Conservation (phyloP, 1,284 basidiomycete genomes). For the Pseudozyma tsukubaensis region DNA sequence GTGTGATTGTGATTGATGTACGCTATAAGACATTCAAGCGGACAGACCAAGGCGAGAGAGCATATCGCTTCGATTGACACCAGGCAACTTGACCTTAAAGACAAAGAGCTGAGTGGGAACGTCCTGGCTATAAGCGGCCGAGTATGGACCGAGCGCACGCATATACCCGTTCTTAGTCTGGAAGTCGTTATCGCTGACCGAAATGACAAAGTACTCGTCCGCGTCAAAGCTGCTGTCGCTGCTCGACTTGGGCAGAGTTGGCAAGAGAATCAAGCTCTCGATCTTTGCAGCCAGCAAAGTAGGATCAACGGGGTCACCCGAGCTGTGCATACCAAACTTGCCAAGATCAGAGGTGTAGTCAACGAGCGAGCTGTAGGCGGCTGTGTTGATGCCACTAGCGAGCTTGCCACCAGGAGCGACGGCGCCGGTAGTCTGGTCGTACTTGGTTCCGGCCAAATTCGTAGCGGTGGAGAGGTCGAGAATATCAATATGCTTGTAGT, state of each 20-base stretch:
- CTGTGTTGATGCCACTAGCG: conserved; percentile 71
- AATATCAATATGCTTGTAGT: conserved; percentile 72
- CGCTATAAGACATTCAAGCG: neutral
- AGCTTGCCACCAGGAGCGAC: conserved; percentile 74
- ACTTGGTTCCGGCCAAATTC: conserved; percentile 75
- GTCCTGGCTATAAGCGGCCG: conserved; percentile 51
- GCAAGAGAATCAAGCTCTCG: conserved; percentile 76
- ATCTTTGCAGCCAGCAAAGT: conserved; percentile 77
- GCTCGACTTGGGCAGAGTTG: conserved; percentile 72
- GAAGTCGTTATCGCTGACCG: conserved; percentile 77
- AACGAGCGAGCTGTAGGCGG: conserved; percentile 75
- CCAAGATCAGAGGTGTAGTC: conserved; percentile 71
- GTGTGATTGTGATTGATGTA: too few species aligned
- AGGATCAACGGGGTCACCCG: conserved; percentile 63
- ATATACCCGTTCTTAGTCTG: conserved; percentile 74
- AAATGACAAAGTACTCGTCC: conserved; percentile 78
- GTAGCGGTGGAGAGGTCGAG: conserved; percentile 74
- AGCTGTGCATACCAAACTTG: conserved; percentile 75
- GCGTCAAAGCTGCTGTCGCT: conserved; percentile 64
- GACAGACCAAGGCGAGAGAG: conserved; percentile 29
- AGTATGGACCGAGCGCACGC: conserved; percentile 42
- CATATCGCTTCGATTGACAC: conserved; percentile 48
- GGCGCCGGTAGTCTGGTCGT: conserved; percentile 74
- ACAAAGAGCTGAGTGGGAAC: conserved; percentile 77
- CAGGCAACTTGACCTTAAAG: conserved; percentile 76